Evolutionary conservation across 2,329 filamentous ascomycete genomes (phyloP).

Genomic region (Teratosphaeria viscida): DNA sequence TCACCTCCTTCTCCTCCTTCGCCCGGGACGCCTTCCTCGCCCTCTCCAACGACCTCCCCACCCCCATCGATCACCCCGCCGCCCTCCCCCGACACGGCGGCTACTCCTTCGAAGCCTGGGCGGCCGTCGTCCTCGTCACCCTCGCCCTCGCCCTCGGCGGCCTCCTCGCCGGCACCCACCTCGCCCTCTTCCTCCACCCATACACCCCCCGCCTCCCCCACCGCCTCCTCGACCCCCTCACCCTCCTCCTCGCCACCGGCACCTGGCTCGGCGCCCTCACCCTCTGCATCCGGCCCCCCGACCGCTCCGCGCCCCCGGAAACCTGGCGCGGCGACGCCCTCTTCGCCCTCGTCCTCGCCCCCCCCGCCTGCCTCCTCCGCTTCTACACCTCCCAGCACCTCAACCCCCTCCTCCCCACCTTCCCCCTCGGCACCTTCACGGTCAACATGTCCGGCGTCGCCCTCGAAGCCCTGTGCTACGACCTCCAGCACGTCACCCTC

Average conservation of each 20-base stretch:
- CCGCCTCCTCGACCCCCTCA: conserved; percentile 51
- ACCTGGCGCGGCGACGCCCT: conserved; percentile 65
- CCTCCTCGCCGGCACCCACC: conserved; percentile 62
- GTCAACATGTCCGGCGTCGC: conserved; percentile 71
- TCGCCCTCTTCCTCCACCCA: conserved; percentile 53
- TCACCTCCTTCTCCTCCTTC: conserved; percentile 83
- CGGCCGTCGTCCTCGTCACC: conserved; percentile 65
- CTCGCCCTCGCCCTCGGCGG: conserved; percentile 59
- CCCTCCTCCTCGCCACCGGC: conserved; percentile 56
- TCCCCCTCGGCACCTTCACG: conserved; percentile 76
- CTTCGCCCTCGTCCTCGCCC: conserved; percentile 74
- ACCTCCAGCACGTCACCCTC: conserved; percentile 56
- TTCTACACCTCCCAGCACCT: conserved; percentile 63
- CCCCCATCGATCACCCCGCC: conserved; percentile 36
- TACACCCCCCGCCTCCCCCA: conserved; percentile 51
- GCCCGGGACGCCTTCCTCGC: conserved; percentile 71
- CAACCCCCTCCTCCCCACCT: conserved; percentile 56
- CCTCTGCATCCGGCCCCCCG: conserved; percentile 60
- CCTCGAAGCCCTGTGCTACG: conserved; percentile 65
- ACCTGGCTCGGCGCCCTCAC: conserved; percentile 70
- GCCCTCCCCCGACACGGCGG: conserved; percentile 51
- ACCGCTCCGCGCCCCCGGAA: conserved; percentile 30
- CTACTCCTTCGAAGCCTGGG: conserved; percentile 70
- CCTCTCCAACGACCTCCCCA: conserved; percentile 60
- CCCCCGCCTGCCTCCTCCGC: conserved; percentile 63